A percentile compares a stretch with the other conserved stretches of the same genome.
phyloP scores from a whole-genome alignment of 2,329 filamentous ascomycete genomes.

The Beauveria sp. region DNA sequence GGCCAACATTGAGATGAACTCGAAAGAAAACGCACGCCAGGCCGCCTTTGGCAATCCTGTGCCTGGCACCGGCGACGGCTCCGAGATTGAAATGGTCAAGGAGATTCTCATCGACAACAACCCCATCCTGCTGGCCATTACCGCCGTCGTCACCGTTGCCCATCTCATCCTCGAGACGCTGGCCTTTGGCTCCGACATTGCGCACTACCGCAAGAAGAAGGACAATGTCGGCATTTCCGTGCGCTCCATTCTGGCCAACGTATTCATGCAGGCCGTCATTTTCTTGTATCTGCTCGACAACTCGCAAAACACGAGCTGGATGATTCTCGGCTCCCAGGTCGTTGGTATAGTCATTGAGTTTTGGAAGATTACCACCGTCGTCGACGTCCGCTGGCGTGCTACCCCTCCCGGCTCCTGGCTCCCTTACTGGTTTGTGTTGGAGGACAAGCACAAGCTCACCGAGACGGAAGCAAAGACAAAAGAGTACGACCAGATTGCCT shows the following conservation, averaged over 20 bases:
- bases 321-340: slow-evolving; percentile 92
- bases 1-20: slow-evolving; percentile 76
- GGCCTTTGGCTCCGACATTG: slow-evolving; percentile 95
- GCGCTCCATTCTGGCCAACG: slow-evolving; percentile 90
- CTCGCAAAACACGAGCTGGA: slow-evolving; percentile 96
- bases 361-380: slow-evolving; percentile 96
- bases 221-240: slow-evolving; percentile 96
- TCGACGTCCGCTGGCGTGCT: slow-evolving; percentile 75
- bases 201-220: slow-evolving; percentile 99
- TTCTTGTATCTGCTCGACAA: slow-evolving; percentile 97
- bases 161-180: slow-evolving; percentile 95
- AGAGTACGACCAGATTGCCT: slow-evolving; percentile 96
- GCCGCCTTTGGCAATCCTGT: slow-evolving; percentile 65
- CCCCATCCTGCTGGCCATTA: slow-evolving; percentile 79
- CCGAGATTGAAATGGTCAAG: slow-evolving; percentile 95
- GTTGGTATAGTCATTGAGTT: slow-evolving; percentile 63
- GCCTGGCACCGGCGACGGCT: slow-evolving; percentile 77
- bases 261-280: slow-evolving; percentile 94
- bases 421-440: slow-evolving; percentile 76
- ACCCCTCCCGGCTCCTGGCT: slow-evolving; percentile 60
- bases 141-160: slow-evolving; percentile 73
- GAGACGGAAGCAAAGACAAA: slow-evolving; percentile 97
- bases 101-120: slow-evolving; percentile 92
- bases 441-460: slow-evolving; percentile 93
- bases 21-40: slow-evolving; percentile 73